Evolutionary conservation across 2,329 filamentous ascomycete genomes (phyloP).

Genomic region (Talaromyces sp.): DNA sequence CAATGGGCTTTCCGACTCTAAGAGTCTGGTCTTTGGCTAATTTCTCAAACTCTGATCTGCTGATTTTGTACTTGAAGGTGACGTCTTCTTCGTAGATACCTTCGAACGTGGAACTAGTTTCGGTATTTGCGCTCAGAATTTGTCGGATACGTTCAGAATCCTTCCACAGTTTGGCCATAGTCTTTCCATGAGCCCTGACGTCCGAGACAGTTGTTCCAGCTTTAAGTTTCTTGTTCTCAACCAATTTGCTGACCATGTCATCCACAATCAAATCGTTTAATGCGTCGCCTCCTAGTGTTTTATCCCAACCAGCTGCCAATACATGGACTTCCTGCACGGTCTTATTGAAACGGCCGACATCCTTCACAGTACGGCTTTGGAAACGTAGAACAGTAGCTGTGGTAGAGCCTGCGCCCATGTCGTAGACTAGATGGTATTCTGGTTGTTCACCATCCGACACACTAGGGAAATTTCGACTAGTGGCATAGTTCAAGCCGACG

Average conservation of each 20-base stretch:
- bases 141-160: constrained; percentile 85
- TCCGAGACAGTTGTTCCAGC: constrained; percentile 36
- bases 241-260: constrained; percentile 79
- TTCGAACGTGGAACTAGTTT: constrained; percentile 78
- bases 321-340: constrained; percentile 94
- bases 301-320: constrained; percentile 82
- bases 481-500: constrained; percentile 93
- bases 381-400: constrained; percentile 88
- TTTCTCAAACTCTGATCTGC: constrained; percentile 74
- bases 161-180: constrained; percentile 87
- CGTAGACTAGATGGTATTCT: constrained; percentile 89
- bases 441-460: constrained; percentile 78
- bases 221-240: constrained; percentile 60
- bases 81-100: constrained; percentile 80
- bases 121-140: constrained; percentile 86
- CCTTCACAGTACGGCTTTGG: constrained; percentile 84
- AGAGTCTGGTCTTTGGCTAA: constrained; percentile 66
- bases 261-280: constrained; percentile 85
- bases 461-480: constrained; percentile 81
- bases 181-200: constrained; percentile 70
- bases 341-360: constrained; percentile 90
- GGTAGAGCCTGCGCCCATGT: constrained; percentile 95
- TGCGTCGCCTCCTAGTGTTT: constrained; percentile 81
- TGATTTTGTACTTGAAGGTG: constrained; percentile 89
- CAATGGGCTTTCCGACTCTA: constrained; percentile 66